Evolutionary conservation across 805 yeast genomes (phyloP).

Genomic region (Cyberlindnera veronae): DNA sequence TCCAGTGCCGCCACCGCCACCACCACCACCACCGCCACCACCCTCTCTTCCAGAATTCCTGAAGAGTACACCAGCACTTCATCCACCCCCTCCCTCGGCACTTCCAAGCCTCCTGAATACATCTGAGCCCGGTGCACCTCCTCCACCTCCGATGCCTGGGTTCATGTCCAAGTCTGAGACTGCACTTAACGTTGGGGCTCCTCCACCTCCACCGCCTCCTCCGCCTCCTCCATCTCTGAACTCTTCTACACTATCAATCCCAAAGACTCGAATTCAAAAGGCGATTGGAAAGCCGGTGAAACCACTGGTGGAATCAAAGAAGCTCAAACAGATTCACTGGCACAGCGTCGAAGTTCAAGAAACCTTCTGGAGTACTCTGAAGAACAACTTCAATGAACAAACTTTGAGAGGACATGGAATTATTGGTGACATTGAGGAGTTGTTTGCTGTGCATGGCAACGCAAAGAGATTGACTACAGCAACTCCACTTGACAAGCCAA

Average conservation of each 20-base stretch:
- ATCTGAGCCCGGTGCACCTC: neutral
- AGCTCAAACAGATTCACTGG: slow-evolving; percentile 95
- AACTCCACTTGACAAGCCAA: slow-evolving; percentile 13
- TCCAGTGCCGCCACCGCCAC: slow-evolving; percentile 23
- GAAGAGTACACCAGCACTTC: slow-evolving; percentile 5
- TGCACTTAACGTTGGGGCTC: slow-evolving; percentile 1
- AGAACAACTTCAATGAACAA: slow-evolving; percentile 53
- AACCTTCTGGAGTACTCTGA: slow-evolving; percentile 79
- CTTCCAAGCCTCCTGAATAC: neutral
- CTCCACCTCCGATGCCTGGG: slow-evolving; percentile 28
- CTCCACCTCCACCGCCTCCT: slow-evolving; percentile 32
- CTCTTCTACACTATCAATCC: slow-evolving; percentile 20
- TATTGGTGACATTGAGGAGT: slow-evolving; percentile 75
- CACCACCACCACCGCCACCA: slow-evolving; percentile 9
- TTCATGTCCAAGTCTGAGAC: slow-evolving; percentile 8
- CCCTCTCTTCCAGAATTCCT: slow-evolving; percentile 6
- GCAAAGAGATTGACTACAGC: slow-evolving; percentile 32
- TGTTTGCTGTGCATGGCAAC: slow-evolving; percentile 79
- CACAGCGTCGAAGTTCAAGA: slow-evolving; percentile 74
- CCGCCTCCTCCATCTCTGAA: slow-evolving; percentile 19
- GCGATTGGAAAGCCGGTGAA: too few species aligned
- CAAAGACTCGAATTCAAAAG: slow-evolving; percentile 1
- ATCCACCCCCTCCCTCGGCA: slow-evolving; percentile 21
- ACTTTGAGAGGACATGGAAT: slow-evolving; percentile 74
- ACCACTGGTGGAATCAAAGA: slow-evolving; percentile 35